phyloP scores from a whole-genome alignment of 441 rosid genomes.

The Eruca vesicaria region DNA sequence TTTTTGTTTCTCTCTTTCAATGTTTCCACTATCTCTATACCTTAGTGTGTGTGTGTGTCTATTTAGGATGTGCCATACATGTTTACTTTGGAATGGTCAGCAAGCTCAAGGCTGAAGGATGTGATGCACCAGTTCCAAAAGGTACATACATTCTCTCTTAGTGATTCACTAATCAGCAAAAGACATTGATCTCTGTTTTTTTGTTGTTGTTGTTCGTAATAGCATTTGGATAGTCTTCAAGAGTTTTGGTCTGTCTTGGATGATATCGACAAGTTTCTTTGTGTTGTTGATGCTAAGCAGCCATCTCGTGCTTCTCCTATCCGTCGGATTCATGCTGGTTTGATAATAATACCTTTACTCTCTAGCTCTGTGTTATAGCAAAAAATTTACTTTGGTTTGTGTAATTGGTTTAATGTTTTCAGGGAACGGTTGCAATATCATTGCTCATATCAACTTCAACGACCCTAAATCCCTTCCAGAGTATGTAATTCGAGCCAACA shows the following conservation, averaged over 20 bases:
- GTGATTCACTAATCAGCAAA: conserved; percentile 5
- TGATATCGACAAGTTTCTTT: conserved; percentile 63
- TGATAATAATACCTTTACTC: not conserved
- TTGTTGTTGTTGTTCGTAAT: not conserved
- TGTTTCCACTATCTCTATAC: not conserved
- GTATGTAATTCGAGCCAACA: conserved; percentile 47
- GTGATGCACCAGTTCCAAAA: conserved; percentile 57
- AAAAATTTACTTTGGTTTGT: not conserved
- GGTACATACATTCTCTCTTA: conserved; percentile 37
- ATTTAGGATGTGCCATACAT: conserved; percentile 61
- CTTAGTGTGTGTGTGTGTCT: not conserved
- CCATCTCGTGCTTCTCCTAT: conserved; percentile 46
- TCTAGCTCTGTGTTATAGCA: not conserved
- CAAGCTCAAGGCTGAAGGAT: conserved; percentile 61
- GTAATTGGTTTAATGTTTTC: conserved; percentile 9
- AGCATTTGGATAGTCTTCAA: conserved; percentile 71
- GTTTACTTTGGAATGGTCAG: conserved; percentile 58
- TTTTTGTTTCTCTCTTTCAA: not conserved
- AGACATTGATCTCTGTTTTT: not conserved
- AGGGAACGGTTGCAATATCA: conserved; percentile 61
- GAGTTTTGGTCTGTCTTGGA: conserved; percentile 76
- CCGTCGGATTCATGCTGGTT: conserved; percentile 59
- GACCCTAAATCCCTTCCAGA: conserved; percentile 70
- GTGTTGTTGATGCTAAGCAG: conserved; percentile 47
- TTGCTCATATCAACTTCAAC: conserved; percentile 38